Evolutionary conservation across 352 stramenopile genomes (phyloP), one percentile per base, ranked within the genome.

Genomic region (Aphanomyces astaci): DNA sequence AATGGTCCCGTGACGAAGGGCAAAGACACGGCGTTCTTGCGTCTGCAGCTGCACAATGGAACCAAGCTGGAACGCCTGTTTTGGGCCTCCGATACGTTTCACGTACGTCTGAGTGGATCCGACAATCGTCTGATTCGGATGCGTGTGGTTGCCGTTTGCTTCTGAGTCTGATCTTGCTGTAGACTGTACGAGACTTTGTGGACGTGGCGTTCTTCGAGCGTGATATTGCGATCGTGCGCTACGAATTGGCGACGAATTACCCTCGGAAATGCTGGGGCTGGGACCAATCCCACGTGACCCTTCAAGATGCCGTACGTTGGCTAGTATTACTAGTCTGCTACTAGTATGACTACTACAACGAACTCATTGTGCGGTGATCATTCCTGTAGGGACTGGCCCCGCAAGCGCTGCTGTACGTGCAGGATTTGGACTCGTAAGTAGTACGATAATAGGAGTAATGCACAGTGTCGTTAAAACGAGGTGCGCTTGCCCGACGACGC

Each of bases 171-270:
- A 43, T n/a, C n/a, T 66, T 46, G 66, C 72, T 90, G 30, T 77
- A 89, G 64, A 82, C 73, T 11, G 82, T 92, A 52, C 86, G 86
- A 13, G 82, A 90, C 70, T 94, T 88, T 39, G 76, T 94, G 27
- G 86, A 94, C 56, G 86, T 94, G 0, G 76, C 79, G 72, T 89
- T 94, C 60, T 86, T 86, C 59, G 82, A 94, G 71, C 81, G 83
- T 17, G 73, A 81, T 4, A 87, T 94, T 64, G 22, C 76, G 40
- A 92, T 94, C 63, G 76, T 69, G 13, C 86, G 88, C 72, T 94
- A 92, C 65, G 86, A 94, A 54, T 66, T 94, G 64, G 84, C 84
- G 27, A 94, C 86, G n/a, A 94, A 92, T 65, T 94, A 86, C 53
- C 86, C 86, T 0, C 90, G 91, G 64, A 87, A 83, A 53, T 74